Base-by-base conservation (phyloP, 306 rosid species). In the Mimosa pudica region DNA sequence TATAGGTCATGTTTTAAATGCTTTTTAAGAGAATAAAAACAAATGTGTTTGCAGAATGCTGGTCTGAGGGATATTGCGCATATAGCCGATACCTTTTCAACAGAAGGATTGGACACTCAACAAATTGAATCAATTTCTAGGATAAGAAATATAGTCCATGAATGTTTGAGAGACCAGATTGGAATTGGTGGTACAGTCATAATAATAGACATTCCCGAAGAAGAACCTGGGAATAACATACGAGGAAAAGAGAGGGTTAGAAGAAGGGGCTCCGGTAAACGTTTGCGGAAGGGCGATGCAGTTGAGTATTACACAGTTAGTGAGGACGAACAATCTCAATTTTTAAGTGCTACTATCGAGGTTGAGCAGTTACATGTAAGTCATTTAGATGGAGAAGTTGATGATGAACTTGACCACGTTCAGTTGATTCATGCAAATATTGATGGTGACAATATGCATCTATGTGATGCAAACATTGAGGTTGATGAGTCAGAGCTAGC, bases 161-260 rank as follows among this genome's bases (percentile, higher is more conserved):
- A 91, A 83, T 96, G 99, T 82, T 86, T 93, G 84, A 93, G 99
- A 81, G 99, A 91, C 86, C 99, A 96, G 83, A 77, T 96, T 54
- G 97, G 96, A 84, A 77, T 96, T 54, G 97, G 96, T 8, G 97
- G 99, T 80, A 92, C 96, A 8, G 84, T 82, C 68, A 75, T 86
- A 4, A 85, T 80, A 67, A 77, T 98, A 17, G 81, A 83, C 46
- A 74, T 79, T 75, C 85, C 93, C 7, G 86, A 91, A 82, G 81
- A 73, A 61, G 97, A 96, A 76, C 82, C 81, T 62, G 98, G 98
- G n/a, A 96, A 96, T 87, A 86, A 94, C 82, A 76, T 81, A 4
- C 85, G 97, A 81, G 99, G 99, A 85, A 96, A 96, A 75, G 97
- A 96, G 88, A 96, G 94, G 86, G 94, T 96, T 44, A 89, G 99